Evolutionary conservation across 2,329 filamentous ascomycete genomes (phyloP).

Genomic region (Ilyonectria destructans): DNA sequence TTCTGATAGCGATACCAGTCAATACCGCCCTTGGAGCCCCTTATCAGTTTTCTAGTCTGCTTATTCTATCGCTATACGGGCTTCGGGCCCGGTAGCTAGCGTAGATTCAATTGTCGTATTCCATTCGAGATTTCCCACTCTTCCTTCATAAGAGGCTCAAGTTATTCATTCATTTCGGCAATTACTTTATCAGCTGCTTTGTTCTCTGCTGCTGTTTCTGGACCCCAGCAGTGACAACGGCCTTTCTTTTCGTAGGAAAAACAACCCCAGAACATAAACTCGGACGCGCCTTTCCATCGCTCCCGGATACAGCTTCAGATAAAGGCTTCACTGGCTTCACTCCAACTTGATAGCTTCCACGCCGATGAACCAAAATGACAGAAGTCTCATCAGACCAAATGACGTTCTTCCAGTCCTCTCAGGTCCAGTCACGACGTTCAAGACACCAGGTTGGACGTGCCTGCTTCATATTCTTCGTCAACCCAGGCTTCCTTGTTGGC

Average conservation of each 20-base stretch:
- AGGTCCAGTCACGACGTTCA: slow-evolving; percentile 14
- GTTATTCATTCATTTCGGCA: slow-evolving; percentile 37
- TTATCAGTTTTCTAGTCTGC: too few species aligned
- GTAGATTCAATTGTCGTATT: too few species aligned
- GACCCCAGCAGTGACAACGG: slow-evolving; percentile 35
- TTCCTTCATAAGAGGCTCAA: slow-evolving; percentile 28
- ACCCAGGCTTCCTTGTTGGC: slow-evolving; percentile 30
- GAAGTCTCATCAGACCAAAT: slow-evolving; percentile 38
- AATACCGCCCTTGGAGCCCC: too few species aligned
- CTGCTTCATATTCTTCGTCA: neutral
- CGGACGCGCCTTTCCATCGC: slow-evolving; percentile 35
- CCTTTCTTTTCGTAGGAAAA: slow-evolving; percentile 41
- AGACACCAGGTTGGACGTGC: slow-evolving; percentile 8
- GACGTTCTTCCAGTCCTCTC: slow-evolving; percentile 35
- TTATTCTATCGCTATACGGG: too few species aligned
- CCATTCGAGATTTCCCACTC: slow-evolving; percentile 33
- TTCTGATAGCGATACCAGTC: too few species aligned
- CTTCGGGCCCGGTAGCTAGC: too few species aligned
- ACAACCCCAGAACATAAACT: slow-evolving; percentile 43
- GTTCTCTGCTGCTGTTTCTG: slow-evolving; percentile 35
- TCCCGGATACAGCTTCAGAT: slow-evolving; percentile 34
- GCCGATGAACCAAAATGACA: slow-evolving; percentile 28
- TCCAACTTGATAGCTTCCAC: slow-evolving; percentile 32
- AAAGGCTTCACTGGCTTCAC: slow-evolving; percentile 16
- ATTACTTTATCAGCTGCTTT: neutral